Conservation (phyloP, 2,329 filamentous ascomycete genomes). For the Grosmannia clavigera region DNA sequence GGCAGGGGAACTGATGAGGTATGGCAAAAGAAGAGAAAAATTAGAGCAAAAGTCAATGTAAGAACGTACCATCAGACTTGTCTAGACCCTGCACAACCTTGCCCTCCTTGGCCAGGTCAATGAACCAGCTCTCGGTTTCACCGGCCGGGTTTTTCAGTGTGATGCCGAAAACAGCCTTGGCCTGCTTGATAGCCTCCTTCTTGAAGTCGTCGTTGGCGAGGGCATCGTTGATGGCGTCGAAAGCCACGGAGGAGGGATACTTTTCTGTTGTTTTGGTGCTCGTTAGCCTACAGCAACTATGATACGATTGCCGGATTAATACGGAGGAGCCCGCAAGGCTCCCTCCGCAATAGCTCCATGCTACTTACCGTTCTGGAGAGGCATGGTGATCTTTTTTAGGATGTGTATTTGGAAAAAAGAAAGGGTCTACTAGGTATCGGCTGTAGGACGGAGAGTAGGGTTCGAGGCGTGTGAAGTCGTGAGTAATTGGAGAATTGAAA, state of each 20-base stretch:
- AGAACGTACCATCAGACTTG: constrained; percentile 65
- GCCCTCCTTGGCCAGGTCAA: constrained; percentile 88
- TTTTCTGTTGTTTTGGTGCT: constrained; percentile 37
- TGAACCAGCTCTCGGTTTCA: constrained; percentile 77
- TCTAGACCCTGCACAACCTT: constrained; percentile 64
- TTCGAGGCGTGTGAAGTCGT: not conserved
- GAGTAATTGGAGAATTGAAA: no score
- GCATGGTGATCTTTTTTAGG: constrained; percentile 2
- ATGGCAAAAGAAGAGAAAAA: no score
- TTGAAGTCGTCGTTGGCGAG: constrained; percentile 60
- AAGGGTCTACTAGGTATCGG: no score
- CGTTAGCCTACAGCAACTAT: not conserved
- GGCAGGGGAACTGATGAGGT: not conserved
- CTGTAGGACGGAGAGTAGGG: not conserved
- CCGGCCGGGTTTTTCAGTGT: constrained; percentile 78
- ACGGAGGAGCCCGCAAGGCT: no score
- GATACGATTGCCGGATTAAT: no score
- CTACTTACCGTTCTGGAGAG: constrained; percentile 10
- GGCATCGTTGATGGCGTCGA: constrained; percentile 71
- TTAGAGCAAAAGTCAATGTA: not conserved
- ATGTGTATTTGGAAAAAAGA: no score
- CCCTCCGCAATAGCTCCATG: not conserved
- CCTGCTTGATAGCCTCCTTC: constrained; percentile 79
- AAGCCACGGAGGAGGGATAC: constrained; percentile 83
- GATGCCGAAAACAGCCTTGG: constrained; percentile 79